Evolutionary conservation across 306 rosid genomes (phyloP), one percentile per base, ranked within the genome.

Genomic region (Ammopiptanthus mongolicus): DNA sequence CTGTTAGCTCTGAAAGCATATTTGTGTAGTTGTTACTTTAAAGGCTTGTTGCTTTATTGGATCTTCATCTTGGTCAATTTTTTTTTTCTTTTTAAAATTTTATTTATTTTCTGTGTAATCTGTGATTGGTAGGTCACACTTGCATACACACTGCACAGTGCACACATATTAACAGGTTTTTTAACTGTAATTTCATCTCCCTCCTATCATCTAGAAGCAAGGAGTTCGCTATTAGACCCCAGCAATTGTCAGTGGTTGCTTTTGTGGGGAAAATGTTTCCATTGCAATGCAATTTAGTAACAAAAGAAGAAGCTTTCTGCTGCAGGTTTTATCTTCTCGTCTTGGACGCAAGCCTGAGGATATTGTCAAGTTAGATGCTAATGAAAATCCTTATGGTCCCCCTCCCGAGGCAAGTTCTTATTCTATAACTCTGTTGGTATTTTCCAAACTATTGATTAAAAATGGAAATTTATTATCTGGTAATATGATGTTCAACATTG

Each of bases 321-420:
- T 85, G 73, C 79, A 92, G 98, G 93, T 92, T 74, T 75, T 95
- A 77, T 95, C 97, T 7, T 41, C 96, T 5, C 88, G 79, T 68
- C 92, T 91, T 50, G 99, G 99, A 74, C 90, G 96, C 74, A 95
- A 90, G 78, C 97, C 97, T 41, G 99, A 95, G 88, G 97, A 92
- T 69, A 95, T 95, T 78, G 81, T 95, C 85, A 95, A 95, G 82
- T 86, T 95, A 81, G 99, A 92, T 80, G 99, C 99, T 60, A 95
- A 92, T 83, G 99, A 95, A 79, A 92, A 95, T 66, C 99, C 97
- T n/a, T 95, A 95, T 19, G 97, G 97, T 69, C 97, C 97, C 74
- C 97, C 99, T 62, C 99, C 99, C 0, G 99, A 95, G 92, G 99
- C 76, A 72, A 86, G 89, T 39, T 65, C 55, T 41, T 56, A 4